Evolutionary conservation across 768 basidiomycete genomes (phyloP), one percentile per base, ranked within the genome.

Genomic region (Rhodotorula diobovata): DNA sequence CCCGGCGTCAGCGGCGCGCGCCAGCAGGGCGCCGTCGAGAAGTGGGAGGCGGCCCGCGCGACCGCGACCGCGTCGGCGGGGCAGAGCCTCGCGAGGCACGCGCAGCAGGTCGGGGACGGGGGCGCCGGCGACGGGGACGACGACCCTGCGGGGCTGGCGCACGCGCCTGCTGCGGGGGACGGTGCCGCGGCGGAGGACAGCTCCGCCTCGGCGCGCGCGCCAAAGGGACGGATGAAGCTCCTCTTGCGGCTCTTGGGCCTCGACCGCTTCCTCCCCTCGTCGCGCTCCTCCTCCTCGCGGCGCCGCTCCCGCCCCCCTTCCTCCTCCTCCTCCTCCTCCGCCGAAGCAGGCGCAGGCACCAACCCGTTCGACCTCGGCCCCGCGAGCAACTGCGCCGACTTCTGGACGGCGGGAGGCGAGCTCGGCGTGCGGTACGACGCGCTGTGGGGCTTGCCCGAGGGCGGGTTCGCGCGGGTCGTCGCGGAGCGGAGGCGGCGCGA

Each of bases 351-450:
- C 12, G 87, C 85, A 66, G 88, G 90, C 48, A 84, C 86, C 63
- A 98, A 98, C 81, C 96, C 95, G 51, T 99, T 98, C 80, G 92
- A 96, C 81, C 76, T 90, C 32, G 94, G 94, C 4, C 57, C 89
- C 25, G 81, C 85, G 30, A 83, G 84, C 67, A 94, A 94, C 79
- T 94, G 92, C 80, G 87, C 85, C 77, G 95, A 99, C 82, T 98
- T 99, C 81, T 99, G 95, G 95, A 87, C 87, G 60, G 85, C 85
- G 66, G 91, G 93, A 34, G 84, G 84, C 70, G 90, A 91, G 80
- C 82, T 95, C 35, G 91, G 91, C 5, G 90, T 99, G 57, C 89
- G 94, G 79, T 99, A 96, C 81, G 62, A 35, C 25, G 28, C 46
- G 53, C 25, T 71, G 43, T 68, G 65, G 14, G 70, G 48, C 15